Conservation (phyloP, 2,329 filamentous ascomycete genomes). For the Fusarium buharicum region DNA sequence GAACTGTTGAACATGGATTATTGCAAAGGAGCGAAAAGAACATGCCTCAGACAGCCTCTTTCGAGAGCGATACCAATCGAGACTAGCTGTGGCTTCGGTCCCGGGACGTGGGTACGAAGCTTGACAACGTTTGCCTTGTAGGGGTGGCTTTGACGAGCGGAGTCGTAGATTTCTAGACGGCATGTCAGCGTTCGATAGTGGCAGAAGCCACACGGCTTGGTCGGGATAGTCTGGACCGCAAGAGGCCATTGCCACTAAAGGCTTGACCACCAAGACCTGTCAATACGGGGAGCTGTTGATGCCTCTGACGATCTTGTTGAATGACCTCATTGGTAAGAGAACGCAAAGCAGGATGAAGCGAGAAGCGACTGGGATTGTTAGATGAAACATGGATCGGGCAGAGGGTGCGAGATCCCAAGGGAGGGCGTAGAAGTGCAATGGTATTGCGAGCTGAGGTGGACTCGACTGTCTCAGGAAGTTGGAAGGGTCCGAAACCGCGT, state of each 20-base stretch:
- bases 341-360: slow-evolving; percentile 8
- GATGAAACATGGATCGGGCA: slow-evolving; percentile 27
- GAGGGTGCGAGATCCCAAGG: slow-evolving; percentile 17
- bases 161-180: slow-evolving; percentile 31
- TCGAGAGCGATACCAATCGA: slow-evolving; percentile 36
- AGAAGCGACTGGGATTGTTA: slow-evolving; percentile 19
- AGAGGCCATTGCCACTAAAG: slow-evolving; percentile 8
- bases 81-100: slow-evolving; percentile 43
- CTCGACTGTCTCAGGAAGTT: slow-evolving; percentile 30
- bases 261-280: slow-evolving; percentile 7
- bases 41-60: slow-evolving; percentile 44
- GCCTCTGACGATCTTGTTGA: slow-evolving; percentile 4
- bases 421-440: slow-evolving; percentile 33
- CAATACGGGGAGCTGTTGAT: slow-evolving; percentile 3
- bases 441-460: slow-evolving; percentile 34
- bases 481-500: slow-evolving; percentile 21
- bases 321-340: slow-evolving; percentile 24
- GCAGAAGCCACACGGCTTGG: slow-evolving; percentile 16
- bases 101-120: slow-evolving; percentile 39
- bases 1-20: slow-evolving; percentile 34
- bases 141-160: slow-evolving; percentile 40
- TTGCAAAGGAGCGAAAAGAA: slow-evolving; percentile 38
- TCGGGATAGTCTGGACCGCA: slow-evolving; percentile 12
- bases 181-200: slow-evolving; percentile 33
- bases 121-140: slow-evolving; percentile 43